phyloP scores from a whole-genome alignment of 1,284 basidiomycete genomes.

The Tilletia setariae region DNA sequence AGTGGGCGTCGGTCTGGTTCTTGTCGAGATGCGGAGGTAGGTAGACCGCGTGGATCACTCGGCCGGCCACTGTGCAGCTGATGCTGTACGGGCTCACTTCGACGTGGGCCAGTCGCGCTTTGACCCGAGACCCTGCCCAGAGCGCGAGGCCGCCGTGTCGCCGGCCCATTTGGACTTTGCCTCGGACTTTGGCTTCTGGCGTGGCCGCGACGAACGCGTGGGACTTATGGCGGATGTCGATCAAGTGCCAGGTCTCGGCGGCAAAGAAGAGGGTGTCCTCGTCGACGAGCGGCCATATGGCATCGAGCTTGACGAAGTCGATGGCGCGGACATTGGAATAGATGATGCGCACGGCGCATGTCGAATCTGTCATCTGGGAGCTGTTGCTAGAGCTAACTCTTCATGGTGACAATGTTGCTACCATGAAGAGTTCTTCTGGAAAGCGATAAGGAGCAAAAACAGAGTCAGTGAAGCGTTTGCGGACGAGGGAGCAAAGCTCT shows the following conservation, averaged over 20 bases:
- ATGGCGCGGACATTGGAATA: not conserved
- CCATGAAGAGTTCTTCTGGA: not conserved
- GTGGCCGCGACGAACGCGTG: not conserved
- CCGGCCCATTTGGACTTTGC: not conserved
- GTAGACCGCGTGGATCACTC: not conserved
- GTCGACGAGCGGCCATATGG: not conserved
- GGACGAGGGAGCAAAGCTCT: no score
- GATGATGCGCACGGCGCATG: not conserved
- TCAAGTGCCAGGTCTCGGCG: not conserved
- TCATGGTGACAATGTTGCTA: no score
- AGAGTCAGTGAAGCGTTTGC: no score
- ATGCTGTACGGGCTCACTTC: not conserved
- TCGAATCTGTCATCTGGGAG: no score
- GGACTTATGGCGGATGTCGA: not conserved
- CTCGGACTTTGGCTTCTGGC: not conserved
- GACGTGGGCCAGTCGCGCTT: not conserved
- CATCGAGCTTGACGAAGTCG: not conserved
- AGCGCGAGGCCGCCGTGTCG: not conserved
- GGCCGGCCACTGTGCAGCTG: not conserved
- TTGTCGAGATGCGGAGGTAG: not conserved
- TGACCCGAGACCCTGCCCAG: not conserved
- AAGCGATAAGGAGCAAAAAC: no score
- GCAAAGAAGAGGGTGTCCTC: constrained; percentile 2
- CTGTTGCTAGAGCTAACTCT: no score
- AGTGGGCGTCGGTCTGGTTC: not conserved